These are phyloP conservation scores for Pseudofabraea citricarpa DNA, from an alignment of 2,329 filamentous ascomycete genomes.

Conservation along the genomic window DNA sequence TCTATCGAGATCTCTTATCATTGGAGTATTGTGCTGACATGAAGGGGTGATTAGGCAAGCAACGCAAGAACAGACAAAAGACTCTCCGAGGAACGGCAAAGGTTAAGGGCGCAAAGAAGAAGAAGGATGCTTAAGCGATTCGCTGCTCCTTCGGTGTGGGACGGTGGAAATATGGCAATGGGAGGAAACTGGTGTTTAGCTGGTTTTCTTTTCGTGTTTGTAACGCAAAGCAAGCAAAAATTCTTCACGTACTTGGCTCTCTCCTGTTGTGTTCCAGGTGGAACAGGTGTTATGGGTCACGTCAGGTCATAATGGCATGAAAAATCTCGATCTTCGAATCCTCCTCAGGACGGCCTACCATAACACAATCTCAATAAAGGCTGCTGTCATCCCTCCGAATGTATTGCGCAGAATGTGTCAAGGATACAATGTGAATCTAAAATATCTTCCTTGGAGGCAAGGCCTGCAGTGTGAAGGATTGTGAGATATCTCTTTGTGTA, in stretches of 20 bases:
- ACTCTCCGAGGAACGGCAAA: conserved; percentile 96
- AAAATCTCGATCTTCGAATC: no score
- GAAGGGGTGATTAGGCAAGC: conserved; percentile 73
- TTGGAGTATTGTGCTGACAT: conserved; percentile 21
- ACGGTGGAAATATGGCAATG: conserved; percentile 14
- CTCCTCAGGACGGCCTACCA: no score
- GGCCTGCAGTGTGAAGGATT: no score
- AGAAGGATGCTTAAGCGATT: conserved; percentile 82
- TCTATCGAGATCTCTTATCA: no score
- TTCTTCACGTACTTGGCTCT: conserved; percentile 25
- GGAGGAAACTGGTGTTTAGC: conserved; percentile 25
- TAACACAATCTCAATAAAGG: no score
- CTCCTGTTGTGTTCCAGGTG: conserved; percentile 1
- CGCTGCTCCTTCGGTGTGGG: conserved; percentile 15
- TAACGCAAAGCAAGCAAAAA: conserved; percentile 19
- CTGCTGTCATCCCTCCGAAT: no score
- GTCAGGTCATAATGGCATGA: no score
- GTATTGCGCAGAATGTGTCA: no score
- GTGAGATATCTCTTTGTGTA: no score
- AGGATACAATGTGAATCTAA: no score
- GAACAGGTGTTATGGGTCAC: no score
- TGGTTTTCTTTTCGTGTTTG: conserved; percentile 12
- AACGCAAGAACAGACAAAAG: conserved; percentile 99
- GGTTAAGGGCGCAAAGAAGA: conserved; percentile 90
- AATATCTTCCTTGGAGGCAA: no score